Evolutionary conservation across 305 asterid species (phyloP).

Genomic region (Fraxinus latifolia): DNA sequence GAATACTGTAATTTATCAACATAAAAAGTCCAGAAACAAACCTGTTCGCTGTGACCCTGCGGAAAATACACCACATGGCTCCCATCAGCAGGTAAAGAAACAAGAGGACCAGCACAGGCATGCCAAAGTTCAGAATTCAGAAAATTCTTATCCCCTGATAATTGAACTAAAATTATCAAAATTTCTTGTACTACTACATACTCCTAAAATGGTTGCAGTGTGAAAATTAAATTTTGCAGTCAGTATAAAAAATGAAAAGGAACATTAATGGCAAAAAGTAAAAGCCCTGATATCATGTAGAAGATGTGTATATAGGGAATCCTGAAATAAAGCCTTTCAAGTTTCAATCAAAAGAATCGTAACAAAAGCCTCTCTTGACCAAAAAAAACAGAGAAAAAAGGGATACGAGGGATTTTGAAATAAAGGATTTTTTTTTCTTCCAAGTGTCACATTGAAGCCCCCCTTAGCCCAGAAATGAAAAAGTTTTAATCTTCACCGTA

Average conservation of each 20-base stretch:
- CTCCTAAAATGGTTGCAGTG: background rate
- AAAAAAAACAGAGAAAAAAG: background rate
- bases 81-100: slow-evolving; percentile 68
- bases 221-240: background rate
- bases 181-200: background rate
- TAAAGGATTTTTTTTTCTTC: background rate
- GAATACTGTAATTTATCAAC: background rate
- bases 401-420: background rate
- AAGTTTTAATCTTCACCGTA: too few species aligned
- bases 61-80: slow-evolving; percentile 81
- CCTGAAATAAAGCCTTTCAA: background rate
- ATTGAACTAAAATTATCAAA: slow-evolving; percentile 22
- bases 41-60: slow-evolving; percentile 88
- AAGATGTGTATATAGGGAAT: background rate
- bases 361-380: background rate
- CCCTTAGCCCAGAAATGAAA: background rate
- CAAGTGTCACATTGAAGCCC: background rate
- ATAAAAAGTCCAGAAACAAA: slow-evolving; percentile 19
- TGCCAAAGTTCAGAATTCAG: slow-evolving; percentile 83
- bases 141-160: slow-evolving; percentile 54
- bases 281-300: background rate
- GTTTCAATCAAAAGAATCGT: background rate
- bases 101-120: slow-evolving; percentile 92
- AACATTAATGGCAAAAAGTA: slow-evolving; percentile 7
- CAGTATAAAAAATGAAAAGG: background rate